Evolutionary conservation across 805 yeast species (phyloP), one percentile per base, ranked within the genome.

Genomic region (Spathaspora girioi): DNA sequence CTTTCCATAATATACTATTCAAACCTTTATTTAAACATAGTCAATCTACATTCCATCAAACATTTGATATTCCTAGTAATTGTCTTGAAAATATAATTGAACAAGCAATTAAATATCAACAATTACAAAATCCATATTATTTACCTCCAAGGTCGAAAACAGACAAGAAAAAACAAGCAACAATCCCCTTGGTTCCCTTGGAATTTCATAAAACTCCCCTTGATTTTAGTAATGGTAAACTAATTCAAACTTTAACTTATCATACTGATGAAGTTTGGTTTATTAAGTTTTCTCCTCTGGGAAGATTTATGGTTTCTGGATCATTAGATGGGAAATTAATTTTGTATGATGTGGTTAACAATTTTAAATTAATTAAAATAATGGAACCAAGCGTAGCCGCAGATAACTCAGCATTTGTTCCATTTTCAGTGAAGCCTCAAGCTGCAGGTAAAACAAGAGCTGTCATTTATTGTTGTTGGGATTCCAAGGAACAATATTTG

Each of bases 231-330:
- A 41, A 78, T 81, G 53, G 89, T 18, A 69, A 69, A 2, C 65
- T 79, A 2, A 61, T 79, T 11, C 73, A 75, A 50, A 74, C 78
- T 0, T 66, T 87, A 6, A 56, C 67, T 0, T 71, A 75, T 43
- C 94, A 88, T 60, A 65, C 70, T 0, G 82, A 85, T 61, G 96
- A 92, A 64, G 93, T 89, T 11, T 92, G 97, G 97, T 86, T 76
- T 62, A 76, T 87, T 12, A 80, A 80, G 51, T 91, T 89, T 62
- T 86, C 94, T 5, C 87, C 90, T 45, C 78, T 80, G 67, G 97
- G 97, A 2, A 77, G 76, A 54, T 83, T 73, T 56, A 69, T 92
- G 40, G 96, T 89, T n/a, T 80, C 92, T 0, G 87, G 92, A 0
- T 83, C 94, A 7, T 77, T 82, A 14, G 96, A 89, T 62, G 77